A percentile compares a stretch with the other conserved stretches of the same genome.
Evolutionary conservation across 139 green algal genomes (phyloP).

Genomic region (Haematococcus lacustris): DNA sequence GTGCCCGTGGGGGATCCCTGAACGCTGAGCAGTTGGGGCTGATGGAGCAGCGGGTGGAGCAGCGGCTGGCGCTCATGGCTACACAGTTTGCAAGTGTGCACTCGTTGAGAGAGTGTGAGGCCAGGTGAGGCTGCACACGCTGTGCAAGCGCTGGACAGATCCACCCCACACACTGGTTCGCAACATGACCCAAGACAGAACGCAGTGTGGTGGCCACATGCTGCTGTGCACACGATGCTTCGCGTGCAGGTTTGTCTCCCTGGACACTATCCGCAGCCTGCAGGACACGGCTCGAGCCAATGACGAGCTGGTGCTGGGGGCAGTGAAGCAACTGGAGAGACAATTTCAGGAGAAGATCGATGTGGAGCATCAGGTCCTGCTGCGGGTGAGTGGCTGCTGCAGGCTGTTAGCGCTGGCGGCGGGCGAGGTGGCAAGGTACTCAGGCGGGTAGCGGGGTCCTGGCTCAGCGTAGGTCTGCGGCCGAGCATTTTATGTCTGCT

Average conservation of each 20-base stretch:
- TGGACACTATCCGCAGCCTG: background rate
- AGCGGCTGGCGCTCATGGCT: background rate
- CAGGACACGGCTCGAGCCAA: conserved; percentile 12
- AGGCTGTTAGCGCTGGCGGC: background rate
- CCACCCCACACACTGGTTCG: background rate
- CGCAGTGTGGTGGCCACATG: background rate
- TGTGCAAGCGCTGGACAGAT: background rate
- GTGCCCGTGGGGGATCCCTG: background rate
- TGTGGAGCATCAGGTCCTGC: background rate
- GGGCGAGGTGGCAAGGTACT: background rate
- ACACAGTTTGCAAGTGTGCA: conserved; percentile 1
- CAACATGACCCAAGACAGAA: background rate
- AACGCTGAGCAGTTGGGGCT: background rate
- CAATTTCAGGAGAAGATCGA: conserved; percentile 3
- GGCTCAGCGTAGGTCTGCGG: background rate
- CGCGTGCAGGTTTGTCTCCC: conserved; percentile 2
- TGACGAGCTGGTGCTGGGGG: conserved; percentile 12
- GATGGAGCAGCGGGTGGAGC: conserved; percentile 2
- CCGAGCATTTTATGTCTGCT: background rate
- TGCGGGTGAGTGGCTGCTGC: background rate
- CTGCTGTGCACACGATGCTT: background rate
- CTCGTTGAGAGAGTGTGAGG: conserved; percentile 3
- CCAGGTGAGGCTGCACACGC: background rate
- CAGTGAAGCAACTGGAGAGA: conserved; percentile 14
- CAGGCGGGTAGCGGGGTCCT: background rate